These are phyloP conservation scores for Globisporangium viniferum DNA, from an alignment of 352 stramenopile genomes.

Conservation along the genomic window DNA sequence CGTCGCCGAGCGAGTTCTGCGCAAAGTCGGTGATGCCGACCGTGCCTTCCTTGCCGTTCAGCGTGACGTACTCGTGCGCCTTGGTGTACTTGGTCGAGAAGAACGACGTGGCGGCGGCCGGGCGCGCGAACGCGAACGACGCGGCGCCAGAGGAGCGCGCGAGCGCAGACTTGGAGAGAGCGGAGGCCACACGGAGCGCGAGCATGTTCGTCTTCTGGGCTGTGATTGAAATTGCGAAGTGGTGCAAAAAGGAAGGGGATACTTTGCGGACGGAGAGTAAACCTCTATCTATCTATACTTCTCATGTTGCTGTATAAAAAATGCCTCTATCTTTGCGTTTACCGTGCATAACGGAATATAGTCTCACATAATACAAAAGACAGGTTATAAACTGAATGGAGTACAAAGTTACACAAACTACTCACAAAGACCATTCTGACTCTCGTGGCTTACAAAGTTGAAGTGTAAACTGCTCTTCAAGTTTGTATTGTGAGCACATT, in stretches of 20 bases:
- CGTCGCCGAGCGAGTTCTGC: conserved; percentile 95
- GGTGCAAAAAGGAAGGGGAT: background rate
- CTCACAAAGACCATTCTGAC: too few species aligned
- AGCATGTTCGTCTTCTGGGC: conserved; percentile 23
- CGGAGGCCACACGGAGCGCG: conserved; percentile 48
- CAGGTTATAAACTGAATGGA: too few species aligned
- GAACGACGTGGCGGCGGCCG: conserved; percentile 31
- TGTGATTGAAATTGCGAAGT: background rate
- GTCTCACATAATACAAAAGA: too few species aligned
- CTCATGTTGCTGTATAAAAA: too few species aligned
- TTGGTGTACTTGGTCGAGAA: conserved; percentile 87
- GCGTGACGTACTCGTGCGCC: conserved; percentile 82
- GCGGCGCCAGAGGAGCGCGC: conserved; percentile 23
- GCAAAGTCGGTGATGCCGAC: conserved; percentile 98
- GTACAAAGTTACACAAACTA: too few species aligned
- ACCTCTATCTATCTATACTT: too few species aligned
- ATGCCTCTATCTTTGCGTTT: too few species aligned
- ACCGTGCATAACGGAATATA: too few species aligned
- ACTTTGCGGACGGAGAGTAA: too few species aligned
- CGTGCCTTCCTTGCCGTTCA: conserved; percentile 80
- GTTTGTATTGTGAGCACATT: too few species aligned
- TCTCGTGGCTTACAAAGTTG: too few species aligned
- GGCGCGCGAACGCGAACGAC: conserved; percentile 46
- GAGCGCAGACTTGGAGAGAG: conserved; percentile 53
- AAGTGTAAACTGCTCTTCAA: too few species aligned